Evolutionary conservation across 2,329 filamentous ascomycete genomes (phyloP), one percentile per base, ranked within the genome.

Genomic region (Diaporthe citri): DNA sequence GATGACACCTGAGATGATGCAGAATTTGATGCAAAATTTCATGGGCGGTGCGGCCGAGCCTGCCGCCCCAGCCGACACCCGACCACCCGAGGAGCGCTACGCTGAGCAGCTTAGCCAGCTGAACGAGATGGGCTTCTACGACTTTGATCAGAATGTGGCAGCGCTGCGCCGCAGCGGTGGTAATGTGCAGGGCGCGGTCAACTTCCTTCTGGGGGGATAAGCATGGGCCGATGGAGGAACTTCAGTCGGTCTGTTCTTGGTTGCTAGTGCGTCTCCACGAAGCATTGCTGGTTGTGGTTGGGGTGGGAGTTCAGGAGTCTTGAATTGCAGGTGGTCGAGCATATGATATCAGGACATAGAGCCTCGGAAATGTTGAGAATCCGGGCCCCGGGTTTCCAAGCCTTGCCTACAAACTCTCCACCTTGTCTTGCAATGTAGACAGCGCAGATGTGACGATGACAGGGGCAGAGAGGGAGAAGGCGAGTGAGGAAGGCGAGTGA

Each of bases 91-190:
- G 87, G 97, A 98, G 84, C 89, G 95, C 75, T 99, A 98, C 80
- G 95, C 94, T 4, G 92, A 94, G 43, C 96, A 99, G 85, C 87
- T 99, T 67, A 89, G 95, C 76, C 95, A 98, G 85, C 86, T 99
- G 77, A 99, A 99, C 83, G 97, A 98, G 78, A 99, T 99, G 97
- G 97, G 97, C 4, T 99, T 99, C 85, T 98, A 92, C 82, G 96
- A 99, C 82, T 99, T 98, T 81, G 96, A 99, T 71, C 88, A 94
- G 79, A 99, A 99, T 79, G 91, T 99, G 43, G 92, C 94, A 73
- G 97, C 97, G 7, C 86, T 99, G 80, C 90, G 96, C 83, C 90
- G 96, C 80, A 95, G 94, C 76, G 97, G 97, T 12, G 97, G 97
- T 15, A 98, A 94, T 82, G 97, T 98, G 55, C 95, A 98, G 83